These are phyloP conservation scores for Rheum nobile DNA, from an alignment of 148 eudicot genomes.

Conservation along the genomic window DNA sequence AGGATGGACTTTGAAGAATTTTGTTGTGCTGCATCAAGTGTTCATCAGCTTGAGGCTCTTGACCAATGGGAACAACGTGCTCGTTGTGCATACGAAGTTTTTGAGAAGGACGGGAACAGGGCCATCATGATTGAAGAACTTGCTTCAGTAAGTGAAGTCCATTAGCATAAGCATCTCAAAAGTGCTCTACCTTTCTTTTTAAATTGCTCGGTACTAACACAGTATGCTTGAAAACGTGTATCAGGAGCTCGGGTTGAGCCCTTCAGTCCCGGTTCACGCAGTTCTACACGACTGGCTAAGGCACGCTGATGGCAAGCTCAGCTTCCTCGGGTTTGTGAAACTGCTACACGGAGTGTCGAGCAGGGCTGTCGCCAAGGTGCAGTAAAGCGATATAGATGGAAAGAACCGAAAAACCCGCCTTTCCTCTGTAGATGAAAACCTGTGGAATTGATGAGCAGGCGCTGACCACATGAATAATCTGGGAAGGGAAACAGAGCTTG, in stretches of 20 bases:
- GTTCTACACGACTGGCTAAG: slow-evolving; percentile 54
- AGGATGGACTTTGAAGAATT: slow-evolving; percentile 54
- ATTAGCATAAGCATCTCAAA: not conserved
- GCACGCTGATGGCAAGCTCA: slow-evolving; percentile 51
- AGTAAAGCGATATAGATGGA: slow-evolving; percentile 4
- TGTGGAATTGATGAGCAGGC: not conserved
- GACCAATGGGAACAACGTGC: slow-evolving; percentile 53
- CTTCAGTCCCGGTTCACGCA: slow-evolving; percentile 43
- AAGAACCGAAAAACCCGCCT: not conserved
- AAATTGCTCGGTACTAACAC: not conserved
- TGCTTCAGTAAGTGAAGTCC: slow-evolving; percentile 38
- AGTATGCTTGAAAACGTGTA: not conserved
- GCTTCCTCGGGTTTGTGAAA: slow-evolving; percentile 47
- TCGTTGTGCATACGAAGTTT: slow-evolving; percentile 44
- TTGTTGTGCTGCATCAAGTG: slow-evolving; percentile 44
- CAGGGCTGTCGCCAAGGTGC: slow-evolving; percentile 20
- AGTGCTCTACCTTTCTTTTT: not conserved
- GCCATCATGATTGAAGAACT: slow-evolving; percentile 52
- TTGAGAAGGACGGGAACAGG: slow-evolving; percentile 53
- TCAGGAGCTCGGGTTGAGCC: slow-evolving; percentile 55
- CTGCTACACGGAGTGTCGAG: slow-evolving; percentile 38
- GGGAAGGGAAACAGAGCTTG: not conserved
- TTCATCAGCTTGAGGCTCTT: slow-evolving; percentile 47
- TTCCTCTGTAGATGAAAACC: not conserved
- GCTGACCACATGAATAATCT: not conserved